A percentile compares a stretch with the other conserved stretches of the same genome.
These are phyloP conservation scores for Talaromyces sp. DNA, from an alignment of 2,329 filamentous ascomycete genomes.

Conservation along the genomic window DNA sequence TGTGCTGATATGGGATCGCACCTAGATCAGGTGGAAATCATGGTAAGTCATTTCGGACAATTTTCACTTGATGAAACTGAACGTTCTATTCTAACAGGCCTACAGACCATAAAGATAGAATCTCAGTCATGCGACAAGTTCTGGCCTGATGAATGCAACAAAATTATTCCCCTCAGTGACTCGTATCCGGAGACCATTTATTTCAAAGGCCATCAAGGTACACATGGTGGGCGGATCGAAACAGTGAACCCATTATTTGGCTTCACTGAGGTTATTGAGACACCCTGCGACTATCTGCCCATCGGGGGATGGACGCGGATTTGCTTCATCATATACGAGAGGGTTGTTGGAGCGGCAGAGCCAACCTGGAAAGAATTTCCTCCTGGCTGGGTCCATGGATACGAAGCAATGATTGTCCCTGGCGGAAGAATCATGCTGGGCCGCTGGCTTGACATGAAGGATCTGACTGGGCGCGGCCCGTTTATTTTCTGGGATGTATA, in stretches of 20 bases:
- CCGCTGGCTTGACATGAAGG: conserved; percentile 46
- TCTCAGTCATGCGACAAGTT: conserved; percentile 15
- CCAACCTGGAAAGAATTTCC: conserved; percentile 13
- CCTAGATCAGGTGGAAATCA: conserved; percentile 21
- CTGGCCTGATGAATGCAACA: conserved; percentile 33
- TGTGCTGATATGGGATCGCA: conserved; percentile 37
- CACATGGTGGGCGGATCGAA: conserved; percentile 7
- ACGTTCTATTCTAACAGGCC: conserved; percentile 3
- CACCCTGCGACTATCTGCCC: conserved; percentile 28
- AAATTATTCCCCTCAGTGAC: conserved; percentile 21
- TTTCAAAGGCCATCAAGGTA: conserved; percentile 30
- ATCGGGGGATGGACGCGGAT: conserved; percentile 43
- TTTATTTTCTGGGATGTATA: conserved; percentile 38
- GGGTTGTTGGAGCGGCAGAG: not conserved
- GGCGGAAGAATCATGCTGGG: conserved; percentile 53
- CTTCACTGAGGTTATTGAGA: conserved; percentile 36
- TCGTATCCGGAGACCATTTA: conserved; percentile 14
- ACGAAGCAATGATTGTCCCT: conserved; percentile 53
- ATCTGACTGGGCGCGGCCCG: conserved; percentile 26
- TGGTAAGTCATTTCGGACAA: conserved; percentile 23
- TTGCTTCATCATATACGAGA: conserved; percentile 39
- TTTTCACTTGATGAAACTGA: not conserved
- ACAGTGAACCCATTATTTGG: conserved; percentile 32
- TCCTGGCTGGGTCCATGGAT: conserved; percentile 45
- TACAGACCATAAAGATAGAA: conserved; percentile 28